Conservation (phyloP, 78 protist genomes). For the Dictyostelium capitatum region DNA sequence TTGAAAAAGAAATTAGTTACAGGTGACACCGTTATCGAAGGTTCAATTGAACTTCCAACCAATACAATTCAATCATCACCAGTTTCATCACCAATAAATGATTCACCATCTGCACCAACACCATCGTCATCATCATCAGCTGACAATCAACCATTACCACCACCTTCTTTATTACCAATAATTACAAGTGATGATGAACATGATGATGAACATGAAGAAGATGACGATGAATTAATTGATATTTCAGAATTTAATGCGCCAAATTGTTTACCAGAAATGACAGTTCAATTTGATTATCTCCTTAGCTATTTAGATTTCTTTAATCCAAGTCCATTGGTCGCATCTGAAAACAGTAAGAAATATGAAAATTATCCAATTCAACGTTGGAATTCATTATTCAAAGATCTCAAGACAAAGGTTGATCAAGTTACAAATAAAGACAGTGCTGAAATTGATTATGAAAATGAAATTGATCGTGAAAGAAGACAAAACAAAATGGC, state of each 20-base stretch:
- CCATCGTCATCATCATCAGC: background rate
- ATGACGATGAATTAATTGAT: slow-evolving; percentile 21
- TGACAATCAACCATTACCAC: background rate
- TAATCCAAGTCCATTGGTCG: slow-evolving; percentile 53
- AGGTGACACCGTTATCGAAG: background rate
- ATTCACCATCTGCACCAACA: background rate
- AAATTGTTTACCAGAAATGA: slow-evolving; percentile 57
- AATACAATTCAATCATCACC: background rate
- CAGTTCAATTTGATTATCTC: slow-evolving; percentile 66
- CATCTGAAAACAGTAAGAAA: slow-evolving; percentile 50
- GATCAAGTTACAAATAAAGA: slow-evolving; percentile 39
- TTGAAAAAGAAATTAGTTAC: slow-evolving; percentile 2
- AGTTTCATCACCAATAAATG: background rate
- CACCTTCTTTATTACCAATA: background rate
- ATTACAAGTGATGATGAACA: background rate
- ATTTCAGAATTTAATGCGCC: slow-evolving; percentile 41
- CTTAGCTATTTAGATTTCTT: slow-evolving; percentile 69
- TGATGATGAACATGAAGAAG: slow-evolving; percentile 1
- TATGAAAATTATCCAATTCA: slow-evolving; percentile 71
- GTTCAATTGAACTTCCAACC: background rate
- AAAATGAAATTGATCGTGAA: slow-evolving; percentile 59
- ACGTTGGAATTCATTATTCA: slow-evolving; percentile 68
- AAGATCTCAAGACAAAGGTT: slow-evolving; percentile 48
- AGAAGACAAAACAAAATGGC: slow-evolving; percentile 55
- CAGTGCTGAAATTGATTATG: slow-evolving; percentile 18